A percentile compares a stretch with the other conserved stretches of the same genome.
phyloP scores from a whole-genome alignment of 768 basidiomycete genomes.

The Phlegmacium glaucopus region DNA sequence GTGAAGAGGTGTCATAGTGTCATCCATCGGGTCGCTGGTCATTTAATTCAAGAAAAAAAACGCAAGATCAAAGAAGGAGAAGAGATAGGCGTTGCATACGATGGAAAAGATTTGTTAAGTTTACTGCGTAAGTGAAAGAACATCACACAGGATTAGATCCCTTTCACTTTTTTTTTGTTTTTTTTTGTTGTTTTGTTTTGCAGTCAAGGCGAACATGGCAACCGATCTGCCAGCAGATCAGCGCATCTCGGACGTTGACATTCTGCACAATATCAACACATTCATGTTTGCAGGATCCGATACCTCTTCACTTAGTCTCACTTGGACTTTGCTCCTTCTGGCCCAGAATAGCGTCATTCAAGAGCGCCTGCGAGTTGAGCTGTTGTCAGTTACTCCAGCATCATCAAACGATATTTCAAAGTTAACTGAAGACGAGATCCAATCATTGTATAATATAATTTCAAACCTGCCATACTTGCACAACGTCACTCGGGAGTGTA shows the following conservation, averaged over 20 bases:
- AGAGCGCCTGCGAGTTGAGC: conserved; percentile 65
- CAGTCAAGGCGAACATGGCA: conserved; percentile 83
- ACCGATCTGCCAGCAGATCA: conserved; percentile 65
- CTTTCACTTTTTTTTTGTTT: neutral
- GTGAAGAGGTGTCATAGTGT: conserved; percentile 55
- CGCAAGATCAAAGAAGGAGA: conserved; percentile 61
- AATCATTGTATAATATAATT: conserved; percentile 53
- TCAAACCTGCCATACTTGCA: conserved; percentile 68
- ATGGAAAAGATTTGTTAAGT: conserved; percentile 74
- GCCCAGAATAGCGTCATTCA: conserved; percentile 67
- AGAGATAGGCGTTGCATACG: conserved; percentile 44
- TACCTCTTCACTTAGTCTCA: conserved; percentile 77
- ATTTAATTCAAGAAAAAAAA: conserved; percentile 79
- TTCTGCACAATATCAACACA: conserved; percentile 82
- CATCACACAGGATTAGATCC: neutral
- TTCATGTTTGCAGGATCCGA: conserved; percentile 92
- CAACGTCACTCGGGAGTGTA: conserved; percentile 70
- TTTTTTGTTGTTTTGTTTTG: neutral
- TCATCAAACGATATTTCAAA: conserved; percentile 34
- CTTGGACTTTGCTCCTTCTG: conserved; percentile 81
- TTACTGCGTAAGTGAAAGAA: conserved; percentile 56
- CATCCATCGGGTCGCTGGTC: conserved; percentile 69
- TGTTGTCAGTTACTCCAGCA: conserved; percentile 43
- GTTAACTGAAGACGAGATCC: conserved; percentile 62
- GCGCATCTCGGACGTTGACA: conserved; percentile 83